These are phyloP conservation scores for Nakazawaea pomicola DNA, from an alignment of 805 yeast genomes.

Conservation along the genomic window DNA sequence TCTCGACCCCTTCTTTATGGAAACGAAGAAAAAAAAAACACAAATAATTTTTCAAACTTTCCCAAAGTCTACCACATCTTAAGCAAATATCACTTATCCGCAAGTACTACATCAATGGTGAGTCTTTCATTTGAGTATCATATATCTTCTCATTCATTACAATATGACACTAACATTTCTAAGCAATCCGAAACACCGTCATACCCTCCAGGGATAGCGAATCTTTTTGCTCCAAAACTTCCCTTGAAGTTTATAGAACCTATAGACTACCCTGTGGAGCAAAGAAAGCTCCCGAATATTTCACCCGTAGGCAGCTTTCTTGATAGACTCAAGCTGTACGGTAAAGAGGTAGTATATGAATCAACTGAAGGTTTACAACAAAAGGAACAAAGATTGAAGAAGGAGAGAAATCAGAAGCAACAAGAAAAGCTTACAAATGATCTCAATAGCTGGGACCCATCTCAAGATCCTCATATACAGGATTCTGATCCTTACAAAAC, in stretches of 20 bases:
- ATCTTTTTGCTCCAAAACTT: slow-evolving; percentile 52
- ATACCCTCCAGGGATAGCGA: slow-evolving; percentile 31
- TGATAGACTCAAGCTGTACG: slow-evolving; percentile 23
- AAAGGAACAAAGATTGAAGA: slow-evolving; percentile 22
- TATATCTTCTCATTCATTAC: no score
- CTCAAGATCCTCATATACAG: slow-evolving; percentile 46
- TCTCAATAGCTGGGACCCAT: slow-evolving; percentile 47
- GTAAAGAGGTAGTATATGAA: slow-evolving; percentile 22
- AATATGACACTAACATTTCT: no score
- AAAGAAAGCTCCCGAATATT: slow-evolving; percentile 41
- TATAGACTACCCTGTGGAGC: slow-evolving; percentile 42
- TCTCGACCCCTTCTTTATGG: no score
- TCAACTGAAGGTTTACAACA: slow-evolving; percentile 29
- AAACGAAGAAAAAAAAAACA: no score
- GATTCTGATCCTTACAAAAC: slow-evolving; percentile 73
- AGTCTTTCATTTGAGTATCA: no score
- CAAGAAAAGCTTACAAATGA: slow-evolving; percentile 30
- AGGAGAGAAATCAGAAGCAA: slow-evolving; percentile 18
- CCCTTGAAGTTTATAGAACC: slow-evolving; percentile 49
- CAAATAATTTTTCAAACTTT: no score
- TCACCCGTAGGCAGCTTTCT: slow-evolving; percentile 38
- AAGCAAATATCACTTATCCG: no score
- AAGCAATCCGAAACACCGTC: slow-evolving; percentile 14
- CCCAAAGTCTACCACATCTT: no score
- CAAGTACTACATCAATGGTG: no score